phyloP scores from a whole-genome alignment of 371 early-diverging fungal genomes.

The Basidiobolus meristosporus region DNA sequence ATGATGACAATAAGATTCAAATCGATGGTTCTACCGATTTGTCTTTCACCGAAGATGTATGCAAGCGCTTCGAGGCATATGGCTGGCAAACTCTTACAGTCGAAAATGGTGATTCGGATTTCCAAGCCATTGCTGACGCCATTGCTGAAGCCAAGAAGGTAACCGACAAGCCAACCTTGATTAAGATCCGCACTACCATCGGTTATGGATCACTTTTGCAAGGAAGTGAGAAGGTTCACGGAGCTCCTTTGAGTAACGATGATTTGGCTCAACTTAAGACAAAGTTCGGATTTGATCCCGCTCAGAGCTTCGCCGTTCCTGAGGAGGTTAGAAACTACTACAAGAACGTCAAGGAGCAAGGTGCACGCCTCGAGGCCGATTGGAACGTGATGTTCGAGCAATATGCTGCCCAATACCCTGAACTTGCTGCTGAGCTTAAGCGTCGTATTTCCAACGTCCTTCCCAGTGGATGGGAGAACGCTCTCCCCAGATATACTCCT shows the following conservation, averaged over 20 bases:
- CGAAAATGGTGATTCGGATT: constrained; percentile 69
- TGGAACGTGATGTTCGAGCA: constrained; percentile 57
- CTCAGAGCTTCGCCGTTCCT: constrained; percentile 56
- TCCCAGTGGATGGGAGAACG: constrained; percentile 51
- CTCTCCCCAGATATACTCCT: constrained; percentile 62
- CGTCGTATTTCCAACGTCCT: constrained; percentile 56
- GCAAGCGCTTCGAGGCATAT: constrained; percentile 80
- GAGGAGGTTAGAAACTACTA: constrained; percentile 42
- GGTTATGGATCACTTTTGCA: constrained; percentile 67
- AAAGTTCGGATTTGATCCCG: constrained; percentile 67
- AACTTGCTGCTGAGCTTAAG: constrained; percentile 50
- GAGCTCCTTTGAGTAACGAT: constrained; percentile 77
- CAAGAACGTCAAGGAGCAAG: constrained; percentile 27
- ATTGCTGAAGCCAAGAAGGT: constrained; percentile 64
- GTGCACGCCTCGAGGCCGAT: constrained; percentile 31
- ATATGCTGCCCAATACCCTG: constrained; percentile 44
- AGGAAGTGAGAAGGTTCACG: constrained; percentile 83
- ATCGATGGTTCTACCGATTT: constrained; percentile 88
- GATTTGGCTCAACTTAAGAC: constrained; percentile 76
- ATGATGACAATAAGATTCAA: constrained; percentile 93
- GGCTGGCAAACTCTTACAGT: constrained; percentile 83
- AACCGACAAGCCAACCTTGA: constrained; percentile 72
- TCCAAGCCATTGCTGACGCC: constrained; percentile 47
- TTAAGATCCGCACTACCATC: constrained; percentile 69
- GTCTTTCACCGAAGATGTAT: constrained; percentile 89